A percentile compares a stretch with the other conserved stretches of the same genome.
phyloP scores from a whole-genome alignment of 495 filamentous ascomycete genomes.

The Neurospora pannonica region DNA sequence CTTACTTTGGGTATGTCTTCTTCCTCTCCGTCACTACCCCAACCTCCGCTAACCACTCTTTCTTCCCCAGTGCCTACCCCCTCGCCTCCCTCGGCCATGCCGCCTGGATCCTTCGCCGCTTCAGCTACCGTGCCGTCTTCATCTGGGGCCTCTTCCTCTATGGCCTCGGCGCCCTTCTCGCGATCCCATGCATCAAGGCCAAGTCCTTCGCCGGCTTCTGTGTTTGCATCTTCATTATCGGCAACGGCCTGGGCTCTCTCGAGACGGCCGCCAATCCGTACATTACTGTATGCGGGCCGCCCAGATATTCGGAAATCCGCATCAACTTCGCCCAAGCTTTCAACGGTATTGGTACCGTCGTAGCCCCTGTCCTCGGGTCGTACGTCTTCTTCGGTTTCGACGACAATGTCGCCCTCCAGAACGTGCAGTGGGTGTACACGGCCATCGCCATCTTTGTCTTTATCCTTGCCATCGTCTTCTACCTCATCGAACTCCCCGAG shows the following conservation, averaged over 20 bases:
- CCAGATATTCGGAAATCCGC: conserved; percentile 57
- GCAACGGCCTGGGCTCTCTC: conserved; percentile 55
- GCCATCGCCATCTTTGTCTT: conserved; percentile 63
- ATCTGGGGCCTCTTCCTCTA: conserved; percentile 30
- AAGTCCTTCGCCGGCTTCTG: conserved; percentile 62
- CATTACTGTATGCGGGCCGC: conserved; percentile 50
- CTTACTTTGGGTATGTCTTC: conserved; percentile 28
- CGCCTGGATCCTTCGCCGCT: conserved; percentile 54
- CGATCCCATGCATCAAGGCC: conserved; percentile 42
- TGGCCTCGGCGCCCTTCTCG: conserved; percentile 42
- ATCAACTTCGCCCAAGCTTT: conserved; percentile 59
- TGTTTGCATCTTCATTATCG: conserved; percentile 61
- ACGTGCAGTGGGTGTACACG: conserved; percentile 69
- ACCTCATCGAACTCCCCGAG: conserved; percentile 55
- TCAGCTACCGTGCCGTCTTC: conserved; percentile 53
- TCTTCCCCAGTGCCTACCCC: conserved; percentile 39
- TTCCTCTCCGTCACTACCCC: background rate
- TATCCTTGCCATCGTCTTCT: conserved; percentile 55
- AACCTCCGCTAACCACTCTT: background rate
- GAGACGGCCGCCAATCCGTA: conserved; percentile 58
- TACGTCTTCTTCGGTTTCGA: conserved; percentile 59
- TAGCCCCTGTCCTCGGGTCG: conserved; percentile 58
- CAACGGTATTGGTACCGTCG: conserved; percentile 52
- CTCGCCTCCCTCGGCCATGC: conserved; percentile 41
- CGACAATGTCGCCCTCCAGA: conserved; percentile 38